These are phyloP conservation scores for Marchantia paleacea DNA, from an alignment of 225 moss, liverwort and hornwort genomes.

Conservation along the genomic window DNA sequence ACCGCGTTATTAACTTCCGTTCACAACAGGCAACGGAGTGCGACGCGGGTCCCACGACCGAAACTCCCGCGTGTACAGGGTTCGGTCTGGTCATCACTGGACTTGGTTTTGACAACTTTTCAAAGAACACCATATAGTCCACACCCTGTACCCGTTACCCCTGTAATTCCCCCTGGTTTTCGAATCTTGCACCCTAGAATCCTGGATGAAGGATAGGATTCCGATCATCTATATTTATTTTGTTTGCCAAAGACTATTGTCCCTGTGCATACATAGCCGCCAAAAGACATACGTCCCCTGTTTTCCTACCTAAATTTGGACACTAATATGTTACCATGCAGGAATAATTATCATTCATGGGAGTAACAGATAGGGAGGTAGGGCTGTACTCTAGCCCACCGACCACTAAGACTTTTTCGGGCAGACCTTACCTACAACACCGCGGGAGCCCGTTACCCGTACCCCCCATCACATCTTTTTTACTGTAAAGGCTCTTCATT, in stretches of 20 bases:
- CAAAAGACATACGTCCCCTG: background rate
- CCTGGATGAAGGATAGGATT: no score
- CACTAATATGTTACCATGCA: background rate
- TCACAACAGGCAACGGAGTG: background rate
- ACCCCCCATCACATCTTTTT: background rate
- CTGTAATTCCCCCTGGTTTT: background rate
- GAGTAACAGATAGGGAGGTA: background rate
- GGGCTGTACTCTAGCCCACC: slow-evolving; percentile 8
- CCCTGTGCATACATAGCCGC: no score
- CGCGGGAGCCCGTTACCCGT: background rate
- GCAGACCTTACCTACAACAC: background rate
- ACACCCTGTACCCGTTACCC: background rate
- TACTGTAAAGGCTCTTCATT: slow-evolving; percentile 2
- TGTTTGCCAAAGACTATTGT: no score
- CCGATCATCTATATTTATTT: no score
- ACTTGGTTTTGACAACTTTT: slow-evolving; percentile 3
- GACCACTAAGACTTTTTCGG: slow-evolving; percentile 8
- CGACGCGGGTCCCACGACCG: background rate
- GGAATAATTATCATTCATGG: background rate
- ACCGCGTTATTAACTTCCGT: slow-evolving; percentile 12
- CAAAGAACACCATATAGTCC: background rate
- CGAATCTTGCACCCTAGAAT: background rate
- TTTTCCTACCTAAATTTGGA: background rate
- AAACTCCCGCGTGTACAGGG: slow-evolving; percentile 8
- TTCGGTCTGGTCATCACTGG: background rate